Conservation (phyloP, 2,329 filamentous ascomycete genomes). For the Sarocladium oryzae region DNA sequence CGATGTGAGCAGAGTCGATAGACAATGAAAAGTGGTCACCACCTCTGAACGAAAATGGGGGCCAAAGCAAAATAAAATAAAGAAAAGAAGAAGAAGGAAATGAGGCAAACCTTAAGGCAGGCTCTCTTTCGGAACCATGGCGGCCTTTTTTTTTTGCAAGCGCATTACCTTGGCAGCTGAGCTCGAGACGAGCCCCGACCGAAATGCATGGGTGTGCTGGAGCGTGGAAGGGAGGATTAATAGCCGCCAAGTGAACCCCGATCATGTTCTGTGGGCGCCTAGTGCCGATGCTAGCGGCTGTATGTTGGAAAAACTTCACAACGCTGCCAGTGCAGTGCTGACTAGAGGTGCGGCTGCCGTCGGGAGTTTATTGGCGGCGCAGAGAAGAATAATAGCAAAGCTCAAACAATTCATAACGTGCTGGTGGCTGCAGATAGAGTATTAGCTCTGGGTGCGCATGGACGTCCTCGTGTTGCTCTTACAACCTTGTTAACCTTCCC, state of each 20-base stretch:
- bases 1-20: background rate
- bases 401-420: no score
- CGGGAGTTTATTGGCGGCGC: background rate
- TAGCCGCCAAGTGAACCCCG: background rate
- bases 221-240: background rate
- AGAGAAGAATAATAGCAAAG: no score
- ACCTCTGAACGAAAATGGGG: background rate
- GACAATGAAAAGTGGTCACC: background rate
- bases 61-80: no score
- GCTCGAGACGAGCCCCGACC: background rate
- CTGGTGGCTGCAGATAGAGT: no score
- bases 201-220: no score
- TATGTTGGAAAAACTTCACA: background rate
- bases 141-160: no score
- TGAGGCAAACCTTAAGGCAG: no score
- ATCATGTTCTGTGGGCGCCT: constrained; percentile 4
- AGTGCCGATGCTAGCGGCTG: background rate
- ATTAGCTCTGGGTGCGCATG: no score
- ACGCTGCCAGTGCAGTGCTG: background rate
- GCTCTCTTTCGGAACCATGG: no score
- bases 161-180: background rate
- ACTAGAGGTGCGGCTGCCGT: background rate
- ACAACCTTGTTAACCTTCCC: no score
- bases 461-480: no score
- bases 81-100: no score